phyloP scores from a whole-genome alignment of 176 grass and related monocot species.

The Oryza meyeriana region DNA sequence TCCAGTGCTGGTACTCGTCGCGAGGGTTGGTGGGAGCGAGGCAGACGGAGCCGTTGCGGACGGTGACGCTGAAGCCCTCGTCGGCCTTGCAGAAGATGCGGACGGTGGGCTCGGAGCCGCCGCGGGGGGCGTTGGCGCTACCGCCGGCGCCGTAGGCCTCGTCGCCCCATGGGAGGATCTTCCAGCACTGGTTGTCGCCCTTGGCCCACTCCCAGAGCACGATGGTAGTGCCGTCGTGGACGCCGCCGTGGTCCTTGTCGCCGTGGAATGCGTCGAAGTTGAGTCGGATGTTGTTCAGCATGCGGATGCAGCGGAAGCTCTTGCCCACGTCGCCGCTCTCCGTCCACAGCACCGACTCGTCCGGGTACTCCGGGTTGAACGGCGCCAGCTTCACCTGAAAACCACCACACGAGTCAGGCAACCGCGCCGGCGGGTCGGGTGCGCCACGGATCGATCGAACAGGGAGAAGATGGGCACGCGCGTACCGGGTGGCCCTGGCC shows the following conservation, averaged over 20 bases:
- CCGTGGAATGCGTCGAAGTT: slow-evolving; percentile 78
- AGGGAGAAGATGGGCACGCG: neutral
- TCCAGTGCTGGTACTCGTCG: slow-evolving; percentile 83
- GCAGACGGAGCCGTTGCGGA: slow-evolving; percentile 50
- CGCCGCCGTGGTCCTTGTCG: slow-evolving; percentile 82
- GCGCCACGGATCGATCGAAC: neutral
- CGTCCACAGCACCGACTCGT: slow-evolving; percentile 81
- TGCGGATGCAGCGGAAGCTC: slow-evolving; percentile 80
- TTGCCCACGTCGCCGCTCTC: slow-evolving; percentile 72
- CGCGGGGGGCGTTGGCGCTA: slow-evolving; percentile 26
- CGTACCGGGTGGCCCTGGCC: slow-evolving; percentile 73
- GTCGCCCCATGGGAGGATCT: slow-evolving; percentile 76
- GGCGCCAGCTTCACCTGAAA: slow-evolving; percentile 62
- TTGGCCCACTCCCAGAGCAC: slow-evolving; percentile 85
- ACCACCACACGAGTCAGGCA: neutral
- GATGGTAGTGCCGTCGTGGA: slow-evolving; percentile 70
- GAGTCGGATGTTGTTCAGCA: slow-evolving; percentile 73
- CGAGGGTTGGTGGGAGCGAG: slow-evolving; percentile 70
- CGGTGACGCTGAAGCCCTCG: slow-evolving; percentile 64
- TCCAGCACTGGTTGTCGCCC: slow-evolving; percentile 92
- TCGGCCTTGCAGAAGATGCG: slow-evolving; percentile 81
- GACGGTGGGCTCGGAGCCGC: slow-evolving; percentile 50
- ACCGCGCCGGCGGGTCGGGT: neutral
- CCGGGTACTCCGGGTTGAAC: slow-evolving; percentile 54
- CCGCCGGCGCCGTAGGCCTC: slow-evolving; percentile 33